Evolutionary conservation across 306 rosid species (phyloP).

Genomic region (Trifolium pratense): DNA sequence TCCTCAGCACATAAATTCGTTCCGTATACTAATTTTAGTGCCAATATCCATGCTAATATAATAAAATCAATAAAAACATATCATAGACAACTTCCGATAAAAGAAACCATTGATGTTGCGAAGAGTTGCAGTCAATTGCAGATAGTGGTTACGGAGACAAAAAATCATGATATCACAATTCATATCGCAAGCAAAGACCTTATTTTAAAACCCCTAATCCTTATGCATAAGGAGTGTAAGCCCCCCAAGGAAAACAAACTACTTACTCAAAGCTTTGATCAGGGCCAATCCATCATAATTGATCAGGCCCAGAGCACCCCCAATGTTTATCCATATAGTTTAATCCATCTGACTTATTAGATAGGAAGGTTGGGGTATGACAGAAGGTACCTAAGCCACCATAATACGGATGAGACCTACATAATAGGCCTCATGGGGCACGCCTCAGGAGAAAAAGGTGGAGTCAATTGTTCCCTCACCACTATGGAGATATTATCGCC

Average conservation of each 20-base stretch:
- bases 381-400: too few species aligned
- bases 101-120: background rate
- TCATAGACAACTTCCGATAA: background rate
- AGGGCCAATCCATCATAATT: too few species aligned
- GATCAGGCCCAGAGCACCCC: too few species aligned
- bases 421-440: too few species aligned
- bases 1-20: background rate
- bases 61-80: background rate
- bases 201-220: background rate
- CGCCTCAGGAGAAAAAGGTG: too few species aligned
- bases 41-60: background rate
- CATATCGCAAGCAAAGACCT: background rate
- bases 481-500: too few species aligned
- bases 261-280: background rate
- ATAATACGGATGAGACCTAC: too few species aligned
- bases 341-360: too few species aligned
- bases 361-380: too few species aligned
- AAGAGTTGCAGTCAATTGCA: background rate
- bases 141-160: background rate
- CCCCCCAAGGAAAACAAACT: background rate
- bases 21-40: background rate
- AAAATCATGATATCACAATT: background rate
- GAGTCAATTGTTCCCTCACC: too few species aligned
- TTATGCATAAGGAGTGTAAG: background rate
- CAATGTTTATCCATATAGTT: too few species aligned